phyloP scores from a whole-genome alignment of 1,284 basidiomycete species.

The Boletus sp. region DNA sequence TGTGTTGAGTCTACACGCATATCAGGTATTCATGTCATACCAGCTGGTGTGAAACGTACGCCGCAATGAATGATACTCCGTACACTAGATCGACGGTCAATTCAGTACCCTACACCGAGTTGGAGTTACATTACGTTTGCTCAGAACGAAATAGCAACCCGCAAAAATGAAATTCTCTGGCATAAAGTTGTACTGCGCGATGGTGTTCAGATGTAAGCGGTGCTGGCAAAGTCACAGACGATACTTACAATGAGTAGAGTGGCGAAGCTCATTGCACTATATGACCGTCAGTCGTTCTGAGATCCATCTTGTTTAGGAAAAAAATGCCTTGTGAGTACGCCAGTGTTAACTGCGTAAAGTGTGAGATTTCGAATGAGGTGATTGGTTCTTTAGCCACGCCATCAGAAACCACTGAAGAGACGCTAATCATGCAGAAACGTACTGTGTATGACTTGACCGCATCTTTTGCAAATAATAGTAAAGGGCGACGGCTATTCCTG shows the following conservation, averaged over 20 bases:
- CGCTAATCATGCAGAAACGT: not conserved
- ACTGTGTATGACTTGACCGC: conserved; percentile 45
- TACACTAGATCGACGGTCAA: conserved; percentile 50
- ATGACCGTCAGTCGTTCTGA: conserved; percentile 11
- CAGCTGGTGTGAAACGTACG: conserved; percentile 44
- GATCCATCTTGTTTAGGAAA: not conserved
- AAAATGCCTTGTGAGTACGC: conserved; percentile 61
- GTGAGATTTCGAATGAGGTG: conserved; percentile 58
- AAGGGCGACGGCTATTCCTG: conserved; percentile 50
- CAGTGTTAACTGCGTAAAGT: conserved; percentile 51
- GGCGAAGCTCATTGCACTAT: conserved; percentile 60
- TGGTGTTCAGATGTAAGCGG: not conserved
- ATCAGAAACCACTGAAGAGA: not conserved
- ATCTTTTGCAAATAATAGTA: conserved; percentile 57
- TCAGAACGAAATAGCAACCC: conserved; percentile 62
- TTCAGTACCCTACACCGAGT: not conserved
- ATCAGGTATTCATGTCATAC: conserved; percentile 13
- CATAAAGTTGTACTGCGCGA: conserved; percentile 56
- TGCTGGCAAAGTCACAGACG: not conserved
- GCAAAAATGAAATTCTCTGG: conserved; percentile 61
- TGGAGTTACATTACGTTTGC: conserved; percentile 53
- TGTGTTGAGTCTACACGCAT: conserved; percentile 50
- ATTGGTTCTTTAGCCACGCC: conserved; percentile 48
- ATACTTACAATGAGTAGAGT: conserved; percentile 57
- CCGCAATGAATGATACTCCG: conserved; percentile 68